Conservation (phyloP, 345 rosid genomes). For the Raphanus raphanistrum region DNA sequence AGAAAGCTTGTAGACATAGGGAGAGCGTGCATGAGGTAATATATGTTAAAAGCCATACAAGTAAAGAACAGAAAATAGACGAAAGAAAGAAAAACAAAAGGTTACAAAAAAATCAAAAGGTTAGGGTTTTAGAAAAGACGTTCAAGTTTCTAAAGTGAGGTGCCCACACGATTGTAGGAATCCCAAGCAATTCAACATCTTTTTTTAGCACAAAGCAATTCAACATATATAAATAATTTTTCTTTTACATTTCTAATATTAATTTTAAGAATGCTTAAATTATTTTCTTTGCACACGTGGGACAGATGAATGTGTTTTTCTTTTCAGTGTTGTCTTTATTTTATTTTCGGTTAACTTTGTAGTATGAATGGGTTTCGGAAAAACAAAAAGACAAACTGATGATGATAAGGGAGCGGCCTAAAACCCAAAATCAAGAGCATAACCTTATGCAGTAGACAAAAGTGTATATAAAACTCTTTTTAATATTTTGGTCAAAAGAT, state of each 20-base stretch:
- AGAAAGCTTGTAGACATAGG: slow-evolving; percentile 42
- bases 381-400: slow-evolving; percentile 37
- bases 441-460: slow-evolving; percentile 39
- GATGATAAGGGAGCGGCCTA: slow-evolving; percentile 48
- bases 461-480: slow-evolving; percentile 33
- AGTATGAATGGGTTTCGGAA: neutral
- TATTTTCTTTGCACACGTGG: slow-evolving; percentile 39
- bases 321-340: neutral
- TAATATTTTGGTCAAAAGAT: slow-evolving; percentile 37
- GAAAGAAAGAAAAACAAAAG: neutral
- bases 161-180: slow-evolving; percentile 58
- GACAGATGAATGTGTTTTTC: slow-evolving; percentile 4
- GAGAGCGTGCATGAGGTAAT: slow-evolving; percentile 34
- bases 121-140: slow-evolving; percentile 44
- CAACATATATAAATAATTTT: slow-evolving; percentile 28
- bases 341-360: neutral
- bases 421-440: slow-evolving; percentile 47
- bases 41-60: slow-evolving; percentile 18
- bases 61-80: slow-evolving; percentile 2
- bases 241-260: neutral
- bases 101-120: neutral
- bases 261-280: slow-evolving; percentile 13
- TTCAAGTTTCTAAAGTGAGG: slow-evolving; percentile 62
- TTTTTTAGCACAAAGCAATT: no score
- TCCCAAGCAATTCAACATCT: slow-evolving; percentile 60